phyloP scores from a whole-genome alignment of 495 filamentous ascomycete species.

The Xylaria bambusicola region DNA sequence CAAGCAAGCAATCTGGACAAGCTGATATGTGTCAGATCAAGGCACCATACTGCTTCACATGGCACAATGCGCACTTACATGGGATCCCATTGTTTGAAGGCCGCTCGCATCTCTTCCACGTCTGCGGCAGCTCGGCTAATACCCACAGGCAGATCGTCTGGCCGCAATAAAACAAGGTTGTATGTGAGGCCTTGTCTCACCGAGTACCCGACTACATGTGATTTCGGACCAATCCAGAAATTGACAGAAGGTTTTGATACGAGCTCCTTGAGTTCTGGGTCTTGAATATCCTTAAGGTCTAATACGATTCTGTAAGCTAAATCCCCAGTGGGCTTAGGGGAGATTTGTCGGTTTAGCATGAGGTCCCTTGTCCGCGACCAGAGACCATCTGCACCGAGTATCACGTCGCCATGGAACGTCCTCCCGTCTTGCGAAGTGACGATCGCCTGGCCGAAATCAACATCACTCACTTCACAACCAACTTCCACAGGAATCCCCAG shows the following conservation, averaged over 20 bases:
- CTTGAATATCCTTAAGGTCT: slow-evolving; percentile 42
- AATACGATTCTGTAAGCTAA: slow-evolving; percentile 58
- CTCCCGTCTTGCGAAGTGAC: slow-evolving; percentile 37
- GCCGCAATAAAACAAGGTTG: slow-evolving; percentile 56
- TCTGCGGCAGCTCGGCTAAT: slow-evolving; percentile 41
- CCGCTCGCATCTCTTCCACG: slow-evolving; percentile 44
- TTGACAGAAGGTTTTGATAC: slow-evolving; percentile 56
- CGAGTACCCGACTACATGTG: slow-evolving; percentile 57
- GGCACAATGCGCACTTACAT: no score
- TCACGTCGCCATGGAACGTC: slow-evolving; percentile 41
- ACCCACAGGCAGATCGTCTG: slow-evolving; percentile 46
- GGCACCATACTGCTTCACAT: no score
- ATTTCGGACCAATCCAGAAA: slow-evolving; percentile 65
- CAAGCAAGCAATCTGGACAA: no score
- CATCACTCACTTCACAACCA: slow-evolving; percentile 31
- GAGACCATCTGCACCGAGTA: slow-evolving; percentile 57
- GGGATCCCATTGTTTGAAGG: slow-evolving; percentile 55
- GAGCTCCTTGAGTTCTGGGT: slow-evolving; percentile 46
- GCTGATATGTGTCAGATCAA: no score
- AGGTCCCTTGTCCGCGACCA: slow-evolving; percentile 49
- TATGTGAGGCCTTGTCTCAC: slow-evolving; percentile 51
- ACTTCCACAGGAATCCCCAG: slow-evolving; percentile 39
- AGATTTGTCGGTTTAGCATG: slow-evolving; percentile 43
- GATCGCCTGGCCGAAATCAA: slow-evolving; percentile 43
- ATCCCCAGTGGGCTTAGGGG: slow-evolving; percentile 53